These are phyloP conservation scores for Phellinidium pouzarii DNA, from an alignment of 1,284 basidiomycete genomes.

Conservation along the genomic window DNA sequence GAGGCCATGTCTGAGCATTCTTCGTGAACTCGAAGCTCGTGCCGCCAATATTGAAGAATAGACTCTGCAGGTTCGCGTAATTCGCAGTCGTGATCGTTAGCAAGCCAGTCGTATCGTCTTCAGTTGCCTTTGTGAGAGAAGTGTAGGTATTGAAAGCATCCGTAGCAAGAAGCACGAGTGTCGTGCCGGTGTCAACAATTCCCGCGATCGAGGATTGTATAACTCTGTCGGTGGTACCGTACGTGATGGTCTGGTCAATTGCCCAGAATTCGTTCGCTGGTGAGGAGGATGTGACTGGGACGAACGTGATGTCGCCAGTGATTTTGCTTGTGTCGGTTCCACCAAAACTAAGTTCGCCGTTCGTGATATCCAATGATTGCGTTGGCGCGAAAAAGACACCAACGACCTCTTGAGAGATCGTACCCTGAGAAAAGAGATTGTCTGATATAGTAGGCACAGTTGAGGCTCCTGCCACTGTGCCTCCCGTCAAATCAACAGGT, in stretches of 20 bases:
- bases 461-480: conserved; percentile 18
- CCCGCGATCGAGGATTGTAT: conserved; percentile 22
- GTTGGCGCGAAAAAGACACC: conserved; percentile 24
- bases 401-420: conserved; percentile 20
- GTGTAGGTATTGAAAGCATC: conserved; percentile 20
- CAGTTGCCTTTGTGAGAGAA: conserved; percentile 15
- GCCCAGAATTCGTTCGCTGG: conserved; percentile 31
- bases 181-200: conserved; percentile 24
- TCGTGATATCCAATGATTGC: conserved; percentile 15
- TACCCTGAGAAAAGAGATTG: conserved; percentile 21
- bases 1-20: conserved; percentile 21
- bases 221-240: conserved; percentile 20
- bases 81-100: conserved; percentile 15
- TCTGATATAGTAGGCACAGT: conserved; percentile 25
- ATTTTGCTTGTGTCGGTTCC: conserved; percentile 21
- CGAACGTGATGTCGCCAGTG: conserved; percentile 17
- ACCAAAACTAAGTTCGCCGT: conserved; percentile 25
- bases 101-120: conserved; percentile 19
- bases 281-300: conserved; percentile 18
- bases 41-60: conserved; percentile 20
- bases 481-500: conserved; percentile 22
- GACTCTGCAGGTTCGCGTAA: conserved; percentile 17
- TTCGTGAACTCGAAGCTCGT: conserved; percentile 18
- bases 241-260: conserved; percentile 28
- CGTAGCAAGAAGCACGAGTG: conserved; percentile 19